A percentile compares a stretch with the other conserved stretches of the same genome.
Evolutionary conservation across 148 eudicot genomes (phyloP).

Genomic region (Rheum nobile): DNA sequence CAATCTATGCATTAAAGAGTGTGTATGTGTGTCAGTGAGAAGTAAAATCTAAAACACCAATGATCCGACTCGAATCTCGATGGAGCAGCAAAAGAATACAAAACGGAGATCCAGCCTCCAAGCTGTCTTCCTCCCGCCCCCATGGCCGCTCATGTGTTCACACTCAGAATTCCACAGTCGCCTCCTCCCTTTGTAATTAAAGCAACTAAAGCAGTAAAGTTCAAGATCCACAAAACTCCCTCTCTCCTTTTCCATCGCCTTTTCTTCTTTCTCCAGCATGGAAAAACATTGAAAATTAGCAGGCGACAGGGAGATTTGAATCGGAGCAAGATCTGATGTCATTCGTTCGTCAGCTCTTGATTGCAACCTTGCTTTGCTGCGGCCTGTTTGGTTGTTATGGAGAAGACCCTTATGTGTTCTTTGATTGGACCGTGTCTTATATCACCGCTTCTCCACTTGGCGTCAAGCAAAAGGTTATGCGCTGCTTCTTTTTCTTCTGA

Average conservation of each 20-base stretch:
- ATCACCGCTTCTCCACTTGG: conserved; percentile 76
- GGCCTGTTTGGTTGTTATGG: conserved; percentile 22
- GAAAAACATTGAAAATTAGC: not conserved
- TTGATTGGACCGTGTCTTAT: conserved; percentile 86
- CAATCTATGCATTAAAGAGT: too few relatives aligned
- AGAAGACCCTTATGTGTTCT: conserved; percentile 70
- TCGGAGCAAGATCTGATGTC: conserved; percentile 3
- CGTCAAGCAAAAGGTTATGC: conserved; percentile 62
- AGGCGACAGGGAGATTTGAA: not conserved
- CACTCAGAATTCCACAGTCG: conserved; percentile 11
- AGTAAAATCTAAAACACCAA: not conserved
- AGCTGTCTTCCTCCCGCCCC: conserved; percentile 9
- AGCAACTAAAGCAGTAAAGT: not conserved
- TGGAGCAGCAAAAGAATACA: not conserved
- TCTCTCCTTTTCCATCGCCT: not conserved
- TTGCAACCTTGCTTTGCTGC: not conserved
- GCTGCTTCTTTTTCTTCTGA: not conserved
- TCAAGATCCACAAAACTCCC: not conserved
- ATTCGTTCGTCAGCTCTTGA: not conserved
- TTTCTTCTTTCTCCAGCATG: not conserved
- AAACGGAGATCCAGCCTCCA: not conserved
- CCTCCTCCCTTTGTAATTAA: conserved; percentile 6
- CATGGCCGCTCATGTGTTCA: conserved; percentile 19
- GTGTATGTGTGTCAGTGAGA: not conserved
- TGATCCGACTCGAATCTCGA: conserved; percentile 5